phyloP scores from a whole-genome alignment of 2,329 filamentous ascomycete genomes.

The Cercospora janseana region DNA sequence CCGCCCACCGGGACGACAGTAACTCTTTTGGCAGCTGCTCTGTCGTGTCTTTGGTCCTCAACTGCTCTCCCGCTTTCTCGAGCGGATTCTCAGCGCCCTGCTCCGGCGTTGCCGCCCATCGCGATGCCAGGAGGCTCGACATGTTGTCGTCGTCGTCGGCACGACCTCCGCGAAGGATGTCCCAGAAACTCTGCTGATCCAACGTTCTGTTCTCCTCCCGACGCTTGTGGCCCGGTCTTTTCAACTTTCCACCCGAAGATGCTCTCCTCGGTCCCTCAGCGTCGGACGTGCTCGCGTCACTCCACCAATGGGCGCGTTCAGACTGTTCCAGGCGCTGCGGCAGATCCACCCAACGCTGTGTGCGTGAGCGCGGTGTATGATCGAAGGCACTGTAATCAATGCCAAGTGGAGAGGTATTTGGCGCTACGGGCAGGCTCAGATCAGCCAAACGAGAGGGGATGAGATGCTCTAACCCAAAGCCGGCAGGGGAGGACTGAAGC shows the following conservation, averaged over 20 bases:
- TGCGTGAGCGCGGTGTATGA: constrained; percentile 33
- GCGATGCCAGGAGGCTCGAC: constrained; percentile 36
- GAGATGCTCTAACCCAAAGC: constrained; percentile 39
- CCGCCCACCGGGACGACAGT: constrained; percentile 30
- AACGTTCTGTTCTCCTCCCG: constrained; percentile 48
- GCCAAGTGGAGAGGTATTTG: constrained; percentile 18
- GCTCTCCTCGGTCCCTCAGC: constrained; percentile 28
- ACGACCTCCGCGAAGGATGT: constrained; percentile 43
- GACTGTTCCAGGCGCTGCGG: constrained; percentile 29
- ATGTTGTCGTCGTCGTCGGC: constrained; percentile 33
- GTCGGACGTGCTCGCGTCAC: constrained; percentile 67
- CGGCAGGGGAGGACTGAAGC: constrained; percentile 31
- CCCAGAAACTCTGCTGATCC: constrained; percentile 52
- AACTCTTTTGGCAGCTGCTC: constrained; percentile 24
- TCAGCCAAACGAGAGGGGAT: constrained; percentile 35
- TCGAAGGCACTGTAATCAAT: constrained; percentile 21
- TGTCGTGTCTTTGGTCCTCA: constrained; percentile 3
- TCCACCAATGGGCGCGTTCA: constrained; percentile 69
- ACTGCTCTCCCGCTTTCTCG: constrained; percentile 10
- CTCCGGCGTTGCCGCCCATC: constrained; percentile 34
- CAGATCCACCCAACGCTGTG: constrained; percentile 37
- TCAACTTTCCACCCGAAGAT: constrained; percentile 8
- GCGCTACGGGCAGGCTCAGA: constrained; percentile 21
- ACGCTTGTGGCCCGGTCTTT: constrained; percentile 38
- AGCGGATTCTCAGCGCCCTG: constrained; percentile 11